These are phyloP conservation scores for Panellus pusillus DNA, from an alignment of 768 basidiomycete genomes.

Conservation along the genomic window DNA sequence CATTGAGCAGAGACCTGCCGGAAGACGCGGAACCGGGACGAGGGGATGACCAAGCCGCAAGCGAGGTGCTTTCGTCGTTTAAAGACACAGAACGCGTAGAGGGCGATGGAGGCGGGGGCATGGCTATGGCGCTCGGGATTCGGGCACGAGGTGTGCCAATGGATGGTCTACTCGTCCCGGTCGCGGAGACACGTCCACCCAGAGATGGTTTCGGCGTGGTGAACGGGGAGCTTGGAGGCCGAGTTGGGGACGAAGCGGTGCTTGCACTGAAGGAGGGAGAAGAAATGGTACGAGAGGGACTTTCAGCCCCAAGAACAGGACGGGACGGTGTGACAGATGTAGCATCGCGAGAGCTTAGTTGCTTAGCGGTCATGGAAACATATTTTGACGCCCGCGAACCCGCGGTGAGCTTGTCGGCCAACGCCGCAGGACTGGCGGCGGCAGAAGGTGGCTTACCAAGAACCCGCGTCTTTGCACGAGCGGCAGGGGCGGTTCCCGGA, in stretches of 20 bases:
- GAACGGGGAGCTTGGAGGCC: constrained; percentile 62
- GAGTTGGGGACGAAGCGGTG: constrained; percentile 40
- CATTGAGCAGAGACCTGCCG: constrained; percentile 33
- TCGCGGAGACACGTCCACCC: constrained; percentile 32
- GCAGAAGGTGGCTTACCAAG: constrained; percentile 34
- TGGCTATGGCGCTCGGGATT: constrained; percentile 70
- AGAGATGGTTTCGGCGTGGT: constrained; percentile 63
- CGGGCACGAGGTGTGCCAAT: constrained; percentile 63
- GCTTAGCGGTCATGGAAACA: constrained; percentile 80
- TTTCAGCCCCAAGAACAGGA: constrained; percentile 22
- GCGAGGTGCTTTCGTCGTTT: constrained; percentile 42
- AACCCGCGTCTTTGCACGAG: constrained; percentile 29
- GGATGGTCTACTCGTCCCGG: constrained; percentile 41
- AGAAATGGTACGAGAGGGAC: constrained; percentile 29
- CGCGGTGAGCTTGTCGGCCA: constrained; percentile 59
- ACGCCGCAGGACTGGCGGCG: constrained; percentile 32
- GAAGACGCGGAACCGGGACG: constrained; percentile 40
- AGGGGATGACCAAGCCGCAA: constrained; percentile 33
- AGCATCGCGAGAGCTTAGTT: constrained; percentile 55
- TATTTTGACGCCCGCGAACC: constrained; percentile 87
- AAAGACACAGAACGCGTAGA: constrained; percentile 40
- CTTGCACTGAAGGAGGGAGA: constrained; percentile 37
- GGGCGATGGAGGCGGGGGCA: constrained; percentile 81
- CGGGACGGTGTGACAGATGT: constrained; percentile 33
- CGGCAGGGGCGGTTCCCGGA: constrained; percentile 38